These are phyloP conservation scores for Tetrapisispora iriomotensis DNA, from an alignment of 805 yeast species.

Conservation along the genomic window DNA sequence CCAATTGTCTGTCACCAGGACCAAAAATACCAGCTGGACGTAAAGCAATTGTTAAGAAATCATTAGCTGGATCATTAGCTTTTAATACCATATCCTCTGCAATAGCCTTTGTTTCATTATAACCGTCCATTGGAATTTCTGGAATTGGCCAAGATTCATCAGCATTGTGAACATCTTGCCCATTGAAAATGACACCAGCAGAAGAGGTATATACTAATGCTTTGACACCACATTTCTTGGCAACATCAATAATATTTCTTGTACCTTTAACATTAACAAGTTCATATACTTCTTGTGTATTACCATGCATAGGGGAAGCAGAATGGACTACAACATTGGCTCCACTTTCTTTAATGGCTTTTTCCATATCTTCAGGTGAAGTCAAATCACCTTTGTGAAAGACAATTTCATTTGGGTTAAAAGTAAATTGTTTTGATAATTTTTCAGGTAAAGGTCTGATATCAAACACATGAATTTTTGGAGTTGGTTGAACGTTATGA, in stretches of 20 bases:
- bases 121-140: conserved; percentile 86
- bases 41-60: conserved; percentile 69
- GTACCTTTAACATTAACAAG: conserved; percentile 92
- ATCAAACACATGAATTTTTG: conserved; percentile 79
- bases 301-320: conserved; percentile 93
- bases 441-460: conserved; percentile 76
- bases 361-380: conserved; percentile 51
- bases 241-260: conserved; percentile 54
- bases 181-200: conserved; percentile 95
- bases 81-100: conserved; percentile 78
- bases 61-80: conserved; percentile 50
- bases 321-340: conserved; percentile 85
- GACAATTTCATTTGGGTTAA: conserved; percentile 45
- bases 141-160: conserved; percentile 95
- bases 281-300: conserved; percentile 69
- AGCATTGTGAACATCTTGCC: conserved; percentile 84
- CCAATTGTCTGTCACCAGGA: conserved; percentile 94
- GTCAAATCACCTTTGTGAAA: conserved; percentile 83
- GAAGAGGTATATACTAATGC: conserved; percentile 91
- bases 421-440: conserved; percentile 64
- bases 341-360: conserved; percentile 47
- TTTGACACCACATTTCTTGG: conserved; percentile 39
- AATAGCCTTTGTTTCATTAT: conserved; percentile 86
- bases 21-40: conserved; percentile 99
- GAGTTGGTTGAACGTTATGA: conserved; percentile 50